Conservation (phyloP, 208 protist species). For the Trypanosomatidae sp. region DNA sequence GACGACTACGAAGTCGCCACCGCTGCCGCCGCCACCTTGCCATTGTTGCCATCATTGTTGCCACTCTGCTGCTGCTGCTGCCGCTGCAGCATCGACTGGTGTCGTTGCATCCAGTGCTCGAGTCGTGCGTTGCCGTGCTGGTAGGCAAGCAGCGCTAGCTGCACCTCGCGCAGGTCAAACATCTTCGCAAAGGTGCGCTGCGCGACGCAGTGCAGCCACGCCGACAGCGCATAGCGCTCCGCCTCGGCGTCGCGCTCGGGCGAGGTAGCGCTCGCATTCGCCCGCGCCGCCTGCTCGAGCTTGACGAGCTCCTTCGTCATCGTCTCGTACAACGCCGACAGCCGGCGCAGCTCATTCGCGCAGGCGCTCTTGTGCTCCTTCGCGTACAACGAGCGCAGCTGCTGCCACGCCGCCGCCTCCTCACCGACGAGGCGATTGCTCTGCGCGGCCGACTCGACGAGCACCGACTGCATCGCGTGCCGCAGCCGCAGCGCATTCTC, state of each 20-base stretch:
- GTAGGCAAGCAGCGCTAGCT: conserved; percentile 18
- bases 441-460: conserved; percentile 15
- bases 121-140: conserved; percentile 18
- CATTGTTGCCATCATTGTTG: conserved; percentile 4
- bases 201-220: conserved; percentile 48
- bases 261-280: too few relatives aligned
- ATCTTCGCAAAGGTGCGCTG: conserved; percentile 63
- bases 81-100: conserved; percentile 7
- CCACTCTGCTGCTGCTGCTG: conserved; percentile 6
- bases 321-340: conserved; percentile 13
- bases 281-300: too few relatives aligned
- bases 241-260: conserved; percentile 30
- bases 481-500: conserved; percentile 9
- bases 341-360: conserved; percentile 10
- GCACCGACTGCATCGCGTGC: conserved; percentile 14
- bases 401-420: conserved; percentile 25
- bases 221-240: conserved; percentile 30
- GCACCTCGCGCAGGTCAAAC: conserved; percentile 57
- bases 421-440: conserved; percentile 28
- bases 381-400: conserved; percentile 16
- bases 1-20: too few relatives aligned
- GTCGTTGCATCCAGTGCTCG: conserved; percentile 22
- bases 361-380: conserved; percentile 18
- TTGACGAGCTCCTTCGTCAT: conserved; percentile 39
- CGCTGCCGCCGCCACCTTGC: too few relatives aligned